Evolutionary conservation across 208 protist genomes (phyloP).

Genomic region (Angomonas ambiguus): DNA sequence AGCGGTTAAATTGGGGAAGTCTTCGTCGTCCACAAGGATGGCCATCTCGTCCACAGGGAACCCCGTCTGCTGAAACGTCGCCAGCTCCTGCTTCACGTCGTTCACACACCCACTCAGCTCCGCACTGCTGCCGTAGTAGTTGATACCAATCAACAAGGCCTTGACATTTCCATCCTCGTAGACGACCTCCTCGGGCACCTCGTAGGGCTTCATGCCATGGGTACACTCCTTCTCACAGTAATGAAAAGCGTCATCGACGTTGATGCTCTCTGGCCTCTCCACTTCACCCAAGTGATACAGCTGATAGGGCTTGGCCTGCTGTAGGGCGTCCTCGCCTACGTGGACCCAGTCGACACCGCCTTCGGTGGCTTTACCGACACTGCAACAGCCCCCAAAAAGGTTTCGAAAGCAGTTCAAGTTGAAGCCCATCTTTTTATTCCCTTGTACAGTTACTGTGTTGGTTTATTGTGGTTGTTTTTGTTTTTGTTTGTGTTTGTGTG

Average conservation of each 20-base stretch:
- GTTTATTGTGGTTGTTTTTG: too few species aligned
- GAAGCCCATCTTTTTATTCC: too few species aligned
- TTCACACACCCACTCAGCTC: constrained; percentile 71
- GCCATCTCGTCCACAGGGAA: constrained; percentile 44
- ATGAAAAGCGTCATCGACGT: constrained; percentile 43
- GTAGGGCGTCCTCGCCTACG: constrained; percentile 28
- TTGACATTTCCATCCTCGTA: constrained; percentile 27
- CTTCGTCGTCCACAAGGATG: constrained; percentile 63
- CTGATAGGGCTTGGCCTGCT: constrained; percentile 33
- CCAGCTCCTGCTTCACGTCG: constrained; percentile 49
- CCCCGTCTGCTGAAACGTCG: constrained; percentile 49
- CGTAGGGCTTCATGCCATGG: constrained; percentile 22
- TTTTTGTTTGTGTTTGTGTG: too few species aligned
- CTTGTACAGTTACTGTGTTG: too few species aligned
- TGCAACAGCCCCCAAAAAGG: not conserved
- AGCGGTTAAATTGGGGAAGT: constrained; percentile 35
- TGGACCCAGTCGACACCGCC: constrained; percentile 21
- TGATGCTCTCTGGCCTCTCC: constrained; percentile 20
- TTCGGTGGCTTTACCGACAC: not conserved
- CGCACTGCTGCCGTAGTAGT: constrained; percentile 59
- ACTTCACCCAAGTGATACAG: constrained; percentile 44
- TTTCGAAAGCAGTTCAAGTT: not conserved
- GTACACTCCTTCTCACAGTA: constrained; percentile 12
- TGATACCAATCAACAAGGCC: constrained; percentile 67
- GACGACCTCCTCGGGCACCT: constrained; percentile 14